Conservation (phyloP, 192 early-diverging fungal species). For the Rhizophagus sp. region DNA sequence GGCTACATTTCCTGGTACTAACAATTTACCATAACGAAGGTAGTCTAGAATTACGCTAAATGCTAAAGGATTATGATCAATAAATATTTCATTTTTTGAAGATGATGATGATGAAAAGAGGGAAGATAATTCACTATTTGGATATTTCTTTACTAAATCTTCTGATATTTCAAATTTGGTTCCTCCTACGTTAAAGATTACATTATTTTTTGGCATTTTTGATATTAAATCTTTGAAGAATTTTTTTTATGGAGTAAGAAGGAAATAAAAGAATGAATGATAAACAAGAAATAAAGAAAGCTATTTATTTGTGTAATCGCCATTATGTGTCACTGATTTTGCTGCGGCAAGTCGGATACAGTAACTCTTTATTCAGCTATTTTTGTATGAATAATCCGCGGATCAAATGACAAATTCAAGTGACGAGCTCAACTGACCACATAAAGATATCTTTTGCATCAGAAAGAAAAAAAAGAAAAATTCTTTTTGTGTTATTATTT, state of each 20-base stretch:
- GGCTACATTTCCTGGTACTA: conserved; percentile 8
- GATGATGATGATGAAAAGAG: neutral
- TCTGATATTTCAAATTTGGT: conserved; percentile 15
- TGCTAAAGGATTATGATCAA: conserved; percentile 23
- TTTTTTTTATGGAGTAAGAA: neutral
- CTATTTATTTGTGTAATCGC: too few relatives aligned
- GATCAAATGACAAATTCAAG: too few relatives aligned
- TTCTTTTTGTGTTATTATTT: too few relatives aligned
- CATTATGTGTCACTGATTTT: too few relatives aligned
- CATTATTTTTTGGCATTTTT: neutral
- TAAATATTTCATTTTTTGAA: conserved; percentile 15
- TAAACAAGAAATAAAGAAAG: neutral
- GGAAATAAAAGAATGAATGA: neutral
- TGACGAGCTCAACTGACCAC: too few relatives aligned
- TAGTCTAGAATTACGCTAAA: conserved; percentile 18
- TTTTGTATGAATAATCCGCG: too few relatives aligned
- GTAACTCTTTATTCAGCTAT: too few relatives aligned
- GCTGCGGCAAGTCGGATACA: too few relatives aligned
- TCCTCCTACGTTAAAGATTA: conserved; percentile 17
- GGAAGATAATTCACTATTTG: neutral
- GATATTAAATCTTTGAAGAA: neutral
- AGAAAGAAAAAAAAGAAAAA: too few relatives aligned
- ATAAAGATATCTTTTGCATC: too few relatives aligned
- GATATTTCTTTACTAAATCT: neutral
- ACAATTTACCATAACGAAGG: neutral